Evolutionary conservation across 1,284 basidiomycete genomes (phyloP).

Genomic region (Fistulinella cinereoalba): DNA sequence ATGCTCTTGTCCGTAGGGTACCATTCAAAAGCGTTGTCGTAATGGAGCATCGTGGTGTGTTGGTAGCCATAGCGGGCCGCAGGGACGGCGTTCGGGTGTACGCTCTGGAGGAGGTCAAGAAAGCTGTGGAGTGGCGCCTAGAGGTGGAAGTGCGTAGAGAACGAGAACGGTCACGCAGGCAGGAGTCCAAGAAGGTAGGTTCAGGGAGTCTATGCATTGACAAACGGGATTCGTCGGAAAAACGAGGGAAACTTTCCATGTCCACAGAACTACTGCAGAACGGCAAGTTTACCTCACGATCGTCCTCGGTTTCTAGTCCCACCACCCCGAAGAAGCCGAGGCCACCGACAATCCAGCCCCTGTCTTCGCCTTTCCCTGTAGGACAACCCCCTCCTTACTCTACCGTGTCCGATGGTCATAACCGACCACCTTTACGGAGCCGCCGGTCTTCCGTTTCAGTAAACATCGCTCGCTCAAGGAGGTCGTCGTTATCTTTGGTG

Average conservation of each 20-base stretch:
- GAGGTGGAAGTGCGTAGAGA: slow-evolving; percentile 75
- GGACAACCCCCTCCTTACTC: slow-evolving; percentile 35
- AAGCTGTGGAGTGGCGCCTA: slow-evolving; percentile 80
- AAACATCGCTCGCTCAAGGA: slow-evolving; percentile 28
- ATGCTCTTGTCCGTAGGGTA: slow-evolving; percentile 74
- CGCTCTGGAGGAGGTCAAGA: slow-evolving; percentile 77
- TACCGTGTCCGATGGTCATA: slow-evolving; percentile 17
- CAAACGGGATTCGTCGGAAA: slow-evolving; percentile 43
- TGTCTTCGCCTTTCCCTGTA: slow-evolving; percentile 16
- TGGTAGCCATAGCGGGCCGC: slow-evolving; percentile 79
- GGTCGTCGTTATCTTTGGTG: slow-evolving; percentile 53
- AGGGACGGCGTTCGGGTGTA: slow-evolving; percentile 82
- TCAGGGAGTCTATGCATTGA: slow-evolving; percentile 32
- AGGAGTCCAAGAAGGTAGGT: slow-evolving; percentile 55
- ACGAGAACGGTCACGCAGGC: slow-evolving; percentile 61
- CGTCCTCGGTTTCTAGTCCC: slow-evolving; percentile 36
- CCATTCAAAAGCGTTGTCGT: slow-evolving; percentile 81
- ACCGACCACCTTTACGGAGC: slow-evolving; percentile 20
- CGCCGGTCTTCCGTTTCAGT: slow-evolving; percentile 30
- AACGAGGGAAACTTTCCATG: slow-evolving; percentile 43
- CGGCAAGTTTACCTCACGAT: slow-evolving; percentile 39
- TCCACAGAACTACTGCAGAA: slow-evolving; percentile 35
- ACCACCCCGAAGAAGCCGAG: slow-evolving; percentile 27
- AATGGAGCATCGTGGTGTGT: slow-evolving; percentile 82
- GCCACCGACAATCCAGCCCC: slow-evolving; percentile 37